These are phyloP conservation scores for Colletotrichum acutatum DNA, from an alignment of 2,329 filamentous ascomycete species.

Conservation along the genomic window DNA sequence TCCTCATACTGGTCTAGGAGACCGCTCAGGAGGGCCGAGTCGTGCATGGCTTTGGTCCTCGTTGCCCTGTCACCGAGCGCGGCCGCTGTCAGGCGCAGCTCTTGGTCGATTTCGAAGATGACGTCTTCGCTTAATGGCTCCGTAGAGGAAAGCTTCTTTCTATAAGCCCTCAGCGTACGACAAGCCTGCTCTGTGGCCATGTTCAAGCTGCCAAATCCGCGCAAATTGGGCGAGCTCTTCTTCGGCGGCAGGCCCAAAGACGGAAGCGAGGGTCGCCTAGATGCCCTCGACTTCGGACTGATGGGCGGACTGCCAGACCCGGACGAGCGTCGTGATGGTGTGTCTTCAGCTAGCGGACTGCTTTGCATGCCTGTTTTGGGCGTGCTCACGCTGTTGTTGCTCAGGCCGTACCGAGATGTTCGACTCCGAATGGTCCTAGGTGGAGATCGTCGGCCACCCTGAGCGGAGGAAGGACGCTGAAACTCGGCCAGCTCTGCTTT, in stretches of 20 bases:
- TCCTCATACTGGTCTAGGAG: slow-evolving; percentile 82
- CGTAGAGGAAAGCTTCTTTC: slow-evolving; percentile 69
- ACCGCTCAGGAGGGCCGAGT: slow-evolving; percentile 66
- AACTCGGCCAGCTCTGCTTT: slow-evolving; percentile 89
- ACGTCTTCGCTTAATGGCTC: slow-evolving; percentile 67
- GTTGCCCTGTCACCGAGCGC: slow-evolving; percentile 68
- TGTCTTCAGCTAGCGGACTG: slow-evolving; percentile 57
- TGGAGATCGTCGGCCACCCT: slow-evolving; percentile 64
- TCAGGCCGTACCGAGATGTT: slow-evolving; percentile 62
- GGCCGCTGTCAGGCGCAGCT: slow-evolving; percentile 70
- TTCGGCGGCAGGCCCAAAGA: slow-evolving; percentile 57
- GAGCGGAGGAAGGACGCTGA: slow-evolving; percentile 61
- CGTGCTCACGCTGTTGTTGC: slow-evolving; percentile 45
- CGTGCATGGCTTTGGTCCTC: slow-evolving; percentile 65
- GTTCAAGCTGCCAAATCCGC: slow-evolving; percentile 66
- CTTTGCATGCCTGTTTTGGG: slow-evolving; percentile 52
- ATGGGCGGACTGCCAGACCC: slow-evolving; percentile 59
- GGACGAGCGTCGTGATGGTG: slow-evolving; percentile 60
- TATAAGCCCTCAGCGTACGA: slow-evolving; percentile 69
- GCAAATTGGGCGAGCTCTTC: slow-evolving; percentile 60
- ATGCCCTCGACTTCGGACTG: slow-evolving; percentile 60
- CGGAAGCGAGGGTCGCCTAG: slow-evolving; percentile 65
- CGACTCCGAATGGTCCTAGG: slow-evolving; percentile 65
- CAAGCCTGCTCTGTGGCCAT: slow-evolving; percentile 74
- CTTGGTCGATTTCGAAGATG: slow-evolving; percentile 72